These are phyloP conservation scores for Tulasnella sp. DNA, from an alignment of 768 basidiomycete species.

Conservation along the genomic window DNA sequence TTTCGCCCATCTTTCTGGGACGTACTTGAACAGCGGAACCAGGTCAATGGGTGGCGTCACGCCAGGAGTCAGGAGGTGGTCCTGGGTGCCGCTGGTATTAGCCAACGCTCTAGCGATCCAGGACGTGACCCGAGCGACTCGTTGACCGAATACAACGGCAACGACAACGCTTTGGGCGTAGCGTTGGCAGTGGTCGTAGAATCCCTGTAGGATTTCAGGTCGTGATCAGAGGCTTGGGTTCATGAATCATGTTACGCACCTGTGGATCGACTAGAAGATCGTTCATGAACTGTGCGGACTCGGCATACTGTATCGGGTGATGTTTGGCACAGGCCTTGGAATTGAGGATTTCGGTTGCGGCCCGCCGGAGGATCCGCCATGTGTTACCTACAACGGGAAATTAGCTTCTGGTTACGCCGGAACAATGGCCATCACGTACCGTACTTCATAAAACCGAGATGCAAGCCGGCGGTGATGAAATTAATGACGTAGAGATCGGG, in stretches of 20 bases:
- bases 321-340: constrained; percentile 19
- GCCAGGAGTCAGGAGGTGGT: constrained; percentile 23
- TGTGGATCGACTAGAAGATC: constrained; percentile 24
- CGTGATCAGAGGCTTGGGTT: not conserved
- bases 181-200: constrained; percentile 25
- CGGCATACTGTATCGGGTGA: constrained; percentile 25
- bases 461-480: constrained; percentile 20
- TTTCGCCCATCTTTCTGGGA: constrained; percentile 29
- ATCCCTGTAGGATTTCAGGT: constrained; percentile 19
- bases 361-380: constrained; percentile 18
- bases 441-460: constrained; percentile 23
- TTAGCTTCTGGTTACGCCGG: not conserved
- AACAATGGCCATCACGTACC: constrained; percentile 19
- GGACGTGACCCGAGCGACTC: constrained; percentile 21
- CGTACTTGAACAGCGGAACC: constrained; percentile 26
- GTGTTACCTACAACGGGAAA: not conserved
- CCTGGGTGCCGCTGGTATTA: not conserved
- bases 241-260: constrained; percentile 17
- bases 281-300: constrained; percentile 25
- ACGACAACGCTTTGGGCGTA: constrained; percentile 26
- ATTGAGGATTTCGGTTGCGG: constrained; percentile 17
- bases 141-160: constrained; percentile 27
- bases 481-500: constrained; percentile 19
- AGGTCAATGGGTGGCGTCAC: constrained; percentile 29
- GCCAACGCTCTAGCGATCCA: not conserved